Base-by-base conservation (phyloP, 2,329 filamentous ascomycete species). In the Colletotrichum higginsianum region DNA sequence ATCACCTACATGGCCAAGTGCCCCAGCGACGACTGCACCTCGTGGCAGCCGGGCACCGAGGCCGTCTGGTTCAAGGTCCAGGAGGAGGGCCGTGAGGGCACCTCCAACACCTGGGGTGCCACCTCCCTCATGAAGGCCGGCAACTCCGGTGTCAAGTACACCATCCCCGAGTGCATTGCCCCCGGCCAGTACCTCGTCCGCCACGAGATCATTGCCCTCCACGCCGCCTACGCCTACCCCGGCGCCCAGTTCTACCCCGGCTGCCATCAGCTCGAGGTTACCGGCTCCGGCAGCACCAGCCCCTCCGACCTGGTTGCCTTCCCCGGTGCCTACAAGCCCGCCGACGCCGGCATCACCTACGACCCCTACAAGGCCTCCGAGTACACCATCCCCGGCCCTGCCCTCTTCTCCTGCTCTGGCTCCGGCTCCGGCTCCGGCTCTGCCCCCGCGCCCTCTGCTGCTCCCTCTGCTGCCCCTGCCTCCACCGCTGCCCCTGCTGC, bases 1-100 rank as follows among this genome's bases (percentile, higher is more conserved):
- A 80, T 90, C 65, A 90, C 88, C 2, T 90, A 90, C 77, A 89
- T 91, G 87, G 89, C 89, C 16, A 82, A 83, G 56, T 91, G 89
- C 78, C 86, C 88, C 0, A 84, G 86, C 58, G 78, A 80, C 0
- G 84, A 87, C 7, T 90, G 88, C 78, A 83, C 85, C 66, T 80
- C 81, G 61, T 89, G 82, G 75, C 78, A 82, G 72, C 88, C 88
- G 8, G 84, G 82, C 0, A 84, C 80, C 11, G 78, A 76, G 5
- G 49, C 84, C 38, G 86, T 88, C 21, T 88, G 87, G 86, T 89
- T 89, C 82, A 88, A 89, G 79, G 76, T 89, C 67, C 83, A 86
- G 67, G 83, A 89, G 75, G 81, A 77, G 16, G 86, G 86, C 23
- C 84, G 85, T 13, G 76, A 82, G 26, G 87, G 86, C 47, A 87